A percentile compares a stretch with the other conserved stretches of the same genome.
Evolutionary conservation across 441 rosid species (phyloP).

Genomic region (Pelargonium cotyledonis): DNA sequence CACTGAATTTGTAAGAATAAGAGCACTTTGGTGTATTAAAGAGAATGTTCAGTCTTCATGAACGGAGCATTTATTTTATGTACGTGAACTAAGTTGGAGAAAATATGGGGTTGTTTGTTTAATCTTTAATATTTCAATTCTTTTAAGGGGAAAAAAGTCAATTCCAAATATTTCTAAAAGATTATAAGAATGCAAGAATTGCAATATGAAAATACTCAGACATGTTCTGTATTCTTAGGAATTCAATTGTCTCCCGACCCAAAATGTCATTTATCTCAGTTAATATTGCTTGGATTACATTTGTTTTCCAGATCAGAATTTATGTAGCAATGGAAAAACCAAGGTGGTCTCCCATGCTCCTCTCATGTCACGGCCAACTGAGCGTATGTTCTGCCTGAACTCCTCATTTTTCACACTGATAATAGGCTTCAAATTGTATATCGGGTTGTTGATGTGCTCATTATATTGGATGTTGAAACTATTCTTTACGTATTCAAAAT

Average conservation of each 20-base stretch:
- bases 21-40: no score
- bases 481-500: not conserved
- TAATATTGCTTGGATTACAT: constrained; percentile 10
- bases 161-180: no score
- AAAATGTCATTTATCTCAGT: constrained; percentile 7
- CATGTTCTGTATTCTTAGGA: not conserved
- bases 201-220: no score
- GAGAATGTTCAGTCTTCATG: no score
- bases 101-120: no score
- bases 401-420: not conserved
- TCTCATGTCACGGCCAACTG: constrained; percentile 64
- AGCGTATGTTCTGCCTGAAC: constrained; percentile 48
- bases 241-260: not conserved
- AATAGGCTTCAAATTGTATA: not conserved
- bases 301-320: constrained; percentile 36
- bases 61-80: no score
- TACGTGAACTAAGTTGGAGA: no score
- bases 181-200: no score
- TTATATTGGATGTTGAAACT: not conserved
- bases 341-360: constrained; percentile 48
- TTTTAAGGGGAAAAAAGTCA: no score
- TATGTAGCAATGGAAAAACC: constrained; percentile 18
- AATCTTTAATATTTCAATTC: no score
- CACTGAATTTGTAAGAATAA: not conserved
- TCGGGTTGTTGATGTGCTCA: not conserved